Conservation (phyloP, 805 yeast species). For the Yarrowia keelungensis region DNA sequence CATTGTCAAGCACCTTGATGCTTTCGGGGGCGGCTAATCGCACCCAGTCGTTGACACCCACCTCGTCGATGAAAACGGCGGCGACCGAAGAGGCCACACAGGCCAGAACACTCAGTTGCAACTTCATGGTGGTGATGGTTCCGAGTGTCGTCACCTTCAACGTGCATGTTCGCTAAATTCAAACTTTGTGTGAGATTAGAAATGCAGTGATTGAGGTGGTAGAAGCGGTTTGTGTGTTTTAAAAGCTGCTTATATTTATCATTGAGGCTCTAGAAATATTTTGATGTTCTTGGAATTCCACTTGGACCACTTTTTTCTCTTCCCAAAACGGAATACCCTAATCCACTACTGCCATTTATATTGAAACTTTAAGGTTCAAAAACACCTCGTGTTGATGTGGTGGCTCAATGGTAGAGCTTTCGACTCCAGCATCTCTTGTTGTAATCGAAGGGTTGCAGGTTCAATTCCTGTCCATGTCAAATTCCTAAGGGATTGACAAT, state of each 20-base stretch:
- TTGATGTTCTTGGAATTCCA: no score
- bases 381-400: slow-evolving; percentile 46
- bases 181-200: neutral
- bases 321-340: slow-evolving; percentile 20
- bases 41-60: slow-evolving; percentile 39
- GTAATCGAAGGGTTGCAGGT: slow-evolving; percentile 79
- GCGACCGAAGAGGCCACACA: slow-evolving; percentile 18
- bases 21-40: slow-evolving; percentile 11
- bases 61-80: slow-evolving; percentile 39
- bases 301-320: neutral
- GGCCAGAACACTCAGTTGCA: slow-evolving; percentile 28
- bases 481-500: slow-evolving; percentile 18
- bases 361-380: slow-evolving; percentile 10
- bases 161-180: slow-evolving; percentile 13
- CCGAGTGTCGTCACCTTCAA: slow-evolving; percentile 15
- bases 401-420: slow-evolving; percentile 79
- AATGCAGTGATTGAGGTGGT: no score
- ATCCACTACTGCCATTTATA: neutral
- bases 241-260: no score
- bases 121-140: slow-evolving; percentile 30
- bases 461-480: slow-evolving; percentile 81
- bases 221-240: no score
- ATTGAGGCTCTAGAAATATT: no score
- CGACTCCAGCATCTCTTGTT: slow-evolving; percentile 59
- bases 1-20: slow-evolving; percentile 28